Evolutionary conservation across 371 early-diverging fungal genomes (phyloP).

Genomic region (Sporodiniella umbellata): DNA sequence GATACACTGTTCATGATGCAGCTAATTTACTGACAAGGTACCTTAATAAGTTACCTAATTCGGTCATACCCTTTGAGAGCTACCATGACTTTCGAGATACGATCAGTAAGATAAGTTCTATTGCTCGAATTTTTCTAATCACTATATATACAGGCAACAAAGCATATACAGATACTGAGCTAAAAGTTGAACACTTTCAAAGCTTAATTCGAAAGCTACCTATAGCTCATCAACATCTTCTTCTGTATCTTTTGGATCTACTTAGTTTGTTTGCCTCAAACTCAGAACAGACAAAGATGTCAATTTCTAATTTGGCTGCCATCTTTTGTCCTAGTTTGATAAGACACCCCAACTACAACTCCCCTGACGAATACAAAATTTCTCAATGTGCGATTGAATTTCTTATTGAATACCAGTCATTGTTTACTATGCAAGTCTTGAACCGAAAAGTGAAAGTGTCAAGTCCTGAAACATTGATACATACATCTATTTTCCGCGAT

Average conservation of each 20-base stretch:
- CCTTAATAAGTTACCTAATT: constrained; percentile 51
- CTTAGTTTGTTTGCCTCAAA: constrained; percentile 46
- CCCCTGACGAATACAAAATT: constrained; percentile 56
- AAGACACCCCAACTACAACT: constrained; percentile 50
- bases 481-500: too few relatives aligned
- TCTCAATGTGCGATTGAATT: constrained; percentile 55
- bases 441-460: not conserved
- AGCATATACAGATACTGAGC: constrained; percentile 12
- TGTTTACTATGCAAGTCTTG: constrained; percentile 33
- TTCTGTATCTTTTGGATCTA: constrained; percentile 55
- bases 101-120: constrained; percentile 42
- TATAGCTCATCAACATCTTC: constrained; percentile 47
- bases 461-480: too few relatives aligned
- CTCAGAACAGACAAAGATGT: constrained; percentile 49
- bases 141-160: constrained; percentile 18
- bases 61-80: constrained; percentile 49
- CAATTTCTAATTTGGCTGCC: constrained; percentile 46
- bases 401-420: constrained; percentile 48
- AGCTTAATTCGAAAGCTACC: constrained; percentile 43
- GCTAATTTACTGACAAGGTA: constrained; percentile 55
- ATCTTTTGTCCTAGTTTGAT: constrained; percentile 60
- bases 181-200: constrained; percentile 41
- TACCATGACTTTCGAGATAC: constrained; percentile 50
- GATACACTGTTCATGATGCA: constrained; percentile 57
- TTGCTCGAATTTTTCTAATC: not conserved